phyloP scores from a whole-genome alignment of 805 yeast genomes.

The Candida parachauliodes region DNA sequence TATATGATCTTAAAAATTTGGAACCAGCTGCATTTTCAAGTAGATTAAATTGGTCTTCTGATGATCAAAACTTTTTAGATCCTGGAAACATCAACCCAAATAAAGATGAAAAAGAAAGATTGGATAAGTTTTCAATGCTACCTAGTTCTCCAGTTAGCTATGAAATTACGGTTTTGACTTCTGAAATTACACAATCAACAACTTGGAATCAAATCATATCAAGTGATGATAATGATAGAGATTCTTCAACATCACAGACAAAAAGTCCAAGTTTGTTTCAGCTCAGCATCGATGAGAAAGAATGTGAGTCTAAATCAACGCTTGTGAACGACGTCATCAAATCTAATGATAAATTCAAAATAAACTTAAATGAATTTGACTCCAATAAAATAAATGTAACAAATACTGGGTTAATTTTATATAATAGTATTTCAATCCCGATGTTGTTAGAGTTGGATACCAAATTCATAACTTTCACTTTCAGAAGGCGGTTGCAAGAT shows the following conservation, averaged over 20 bases:
- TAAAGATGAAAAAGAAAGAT: background rate
- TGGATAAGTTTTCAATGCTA: background rate
- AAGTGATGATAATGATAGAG: too few relatives aligned
- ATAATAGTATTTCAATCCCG: background rate
- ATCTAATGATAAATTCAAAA: too few relatives aligned
- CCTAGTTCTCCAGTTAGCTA: constrained; percentile 4
- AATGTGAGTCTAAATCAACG: too few relatives aligned
- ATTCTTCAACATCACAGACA: background rate
- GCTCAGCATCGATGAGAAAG: too few relatives aligned
- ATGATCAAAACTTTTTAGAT: constrained; percentile 3
- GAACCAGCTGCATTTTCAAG: background rate
- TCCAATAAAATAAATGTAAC: too few relatives aligned
- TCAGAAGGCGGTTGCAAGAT: background rate
- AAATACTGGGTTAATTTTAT: background rate
- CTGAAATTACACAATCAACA: too few relatives aligned
- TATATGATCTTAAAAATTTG: background rate
- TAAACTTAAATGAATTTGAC: too few relatives aligned
- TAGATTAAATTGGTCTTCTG: constrained; percentile 1
- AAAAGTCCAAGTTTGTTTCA: too few relatives aligned
- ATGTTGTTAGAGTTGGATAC: background rate
- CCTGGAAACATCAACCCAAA: constrained; percentile 2
- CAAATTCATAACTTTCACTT: background rate
- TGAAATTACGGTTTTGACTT: background rate
- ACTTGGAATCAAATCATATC: too few relatives aligned
- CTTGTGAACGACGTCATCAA: background rate